Conservation (phyloP, 106 monocot species). For the Agapanthus africanus region DNA sequence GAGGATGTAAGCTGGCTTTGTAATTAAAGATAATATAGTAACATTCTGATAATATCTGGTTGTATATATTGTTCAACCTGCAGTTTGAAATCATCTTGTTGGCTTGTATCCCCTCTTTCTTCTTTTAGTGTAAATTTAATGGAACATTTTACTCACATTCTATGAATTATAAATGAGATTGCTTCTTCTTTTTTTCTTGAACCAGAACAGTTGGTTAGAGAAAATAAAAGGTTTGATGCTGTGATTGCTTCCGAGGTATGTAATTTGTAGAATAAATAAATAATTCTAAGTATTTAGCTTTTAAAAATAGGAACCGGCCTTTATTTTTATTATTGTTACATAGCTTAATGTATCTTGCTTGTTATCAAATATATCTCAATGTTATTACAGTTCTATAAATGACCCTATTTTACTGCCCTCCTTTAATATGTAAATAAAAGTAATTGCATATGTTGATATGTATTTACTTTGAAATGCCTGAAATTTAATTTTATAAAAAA, state of each 20-base stretch:
- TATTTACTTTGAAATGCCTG: too few relatives aligned
- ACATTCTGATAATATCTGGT: background rate
- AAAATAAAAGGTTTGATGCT: conserved; percentile 81
- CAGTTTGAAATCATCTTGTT: conserved; percentile 1
- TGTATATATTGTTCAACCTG: too few relatives aligned
- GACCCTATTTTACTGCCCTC: too few relatives aligned
- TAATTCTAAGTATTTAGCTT: background rate
- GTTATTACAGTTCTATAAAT: too few relatives aligned
- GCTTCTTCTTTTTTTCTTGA: conserved; percentile 5
- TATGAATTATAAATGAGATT: background rate
- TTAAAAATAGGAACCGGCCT: background rate
- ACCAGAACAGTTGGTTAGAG: conserved; percentile 78
- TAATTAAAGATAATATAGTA: background rate
- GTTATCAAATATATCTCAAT: background rate
- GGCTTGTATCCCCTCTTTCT: too few relatives aligned
- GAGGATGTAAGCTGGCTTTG: background rate
- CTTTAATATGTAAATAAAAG: too few relatives aligned
- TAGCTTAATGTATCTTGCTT: background rate
- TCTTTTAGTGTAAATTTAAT: background rate
- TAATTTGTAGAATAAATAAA: conserved; percentile 8
- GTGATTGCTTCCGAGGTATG: conserved; percentile 93
- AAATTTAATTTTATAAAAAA: too few relatives aligned
- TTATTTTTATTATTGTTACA: background rate
- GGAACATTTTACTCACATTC: background rate
- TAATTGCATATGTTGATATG: too few relatives aligned